Base-by-base conservation (phyloP, 371 early-diverging fungal species). In the Ordospora pajunii region DNA sequence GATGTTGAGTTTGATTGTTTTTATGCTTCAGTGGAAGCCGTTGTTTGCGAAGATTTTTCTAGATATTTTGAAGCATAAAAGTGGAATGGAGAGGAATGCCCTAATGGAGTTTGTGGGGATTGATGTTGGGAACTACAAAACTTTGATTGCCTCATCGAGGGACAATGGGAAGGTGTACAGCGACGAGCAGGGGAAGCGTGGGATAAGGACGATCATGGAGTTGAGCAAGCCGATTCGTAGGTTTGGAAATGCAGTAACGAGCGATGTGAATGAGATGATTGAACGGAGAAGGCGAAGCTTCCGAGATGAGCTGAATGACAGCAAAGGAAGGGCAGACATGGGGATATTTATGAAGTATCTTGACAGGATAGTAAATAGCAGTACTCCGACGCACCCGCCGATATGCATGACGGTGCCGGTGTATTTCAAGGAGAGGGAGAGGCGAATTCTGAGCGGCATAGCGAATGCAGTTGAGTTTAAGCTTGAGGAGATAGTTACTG, bases 71-170 rank as follows among this genome's bases (percentile, higher is more conserved):
- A 70, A 45, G 48, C 46, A 58, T 70, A 70, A 70, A 70, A 44
- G 10, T 5, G 32, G 17, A n/a, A 17, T 0, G 0, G 1, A 53
- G 22, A 32, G 23, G 37, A 5, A 43, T 6, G 42, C 62, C 70
- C 37, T 46, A 17, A 70, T 70, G 70, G 70, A 70, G 58, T 70
- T 70, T 63, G 42, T 82, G 1, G 80, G 79, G 27, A 80, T 82
- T 44, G 83, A 82, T 48, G 66, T 82, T 48, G 83, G 83, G 27
- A 49, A 53, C 22, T 69, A 63, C 44, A 80, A 79, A 58, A 82
- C 83, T 10, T 63, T 73, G 7, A 58, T 82, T n/a, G 65, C 65
- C 7, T 45, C 64, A 6, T 65, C 73, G 17, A 64, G 70, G 14
- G 73, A 70, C 9, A 76, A 73, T 48, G 80, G 78, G 19, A 70